Conservation (phyloP, 2,329 filamentous ascomycete species). For the Teratosphaeria epicoccoides region DNA sequence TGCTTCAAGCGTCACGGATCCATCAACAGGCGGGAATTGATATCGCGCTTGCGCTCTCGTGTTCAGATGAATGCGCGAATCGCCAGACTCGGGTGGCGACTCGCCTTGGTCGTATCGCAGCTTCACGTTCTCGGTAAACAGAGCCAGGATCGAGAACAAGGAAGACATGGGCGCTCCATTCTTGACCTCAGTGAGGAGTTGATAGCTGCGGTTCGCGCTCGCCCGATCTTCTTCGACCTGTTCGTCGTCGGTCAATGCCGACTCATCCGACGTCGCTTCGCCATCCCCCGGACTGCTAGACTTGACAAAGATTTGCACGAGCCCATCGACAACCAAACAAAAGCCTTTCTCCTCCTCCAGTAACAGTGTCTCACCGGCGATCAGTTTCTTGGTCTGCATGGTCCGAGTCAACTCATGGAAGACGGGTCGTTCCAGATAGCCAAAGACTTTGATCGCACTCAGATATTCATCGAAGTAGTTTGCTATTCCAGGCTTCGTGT, state of each 20-base stretch:
- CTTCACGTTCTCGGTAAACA: constrained; percentile 92
- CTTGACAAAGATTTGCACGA: constrained; percentile 97
- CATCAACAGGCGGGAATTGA: constrained; percentile 12
- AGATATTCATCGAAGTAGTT: constrained; percentile 97
- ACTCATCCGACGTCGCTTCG: constrained; percentile 33
- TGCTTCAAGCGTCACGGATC: constrained; percentile 11
- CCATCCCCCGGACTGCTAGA: constrained; percentile 48
- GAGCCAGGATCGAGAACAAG: constrained; percentile 87
- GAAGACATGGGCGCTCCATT: constrained; percentile 99
- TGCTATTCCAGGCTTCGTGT: constrained; percentile 80
- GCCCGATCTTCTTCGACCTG: constrained; percentile 49
- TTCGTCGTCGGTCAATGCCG: constrained; percentile 36
- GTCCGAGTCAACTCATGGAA: constrained; percentile 95
- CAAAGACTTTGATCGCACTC: constrained; percentile 97
- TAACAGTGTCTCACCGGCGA: constrained; percentile 88
- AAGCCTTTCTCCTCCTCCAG: constrained; percentile 97
- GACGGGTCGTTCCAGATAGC: constrained; percentile 88
- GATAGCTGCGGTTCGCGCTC: constrained; percentile 71
- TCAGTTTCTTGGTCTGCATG: constrained; percentile 95
- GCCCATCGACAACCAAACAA: constrained; percentile 88
- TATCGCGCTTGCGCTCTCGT: constrained; percentile 11
- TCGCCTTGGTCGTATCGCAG: constrained; percentile 59
- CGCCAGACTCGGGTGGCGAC: constrained; percentile 8
- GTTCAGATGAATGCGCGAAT: constrained; percentile 14
- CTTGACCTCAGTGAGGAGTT: constrained; percentile 90